Conservation (phyloP, 208 protist genomes). For the Blechomonas ayalai region DNA sequence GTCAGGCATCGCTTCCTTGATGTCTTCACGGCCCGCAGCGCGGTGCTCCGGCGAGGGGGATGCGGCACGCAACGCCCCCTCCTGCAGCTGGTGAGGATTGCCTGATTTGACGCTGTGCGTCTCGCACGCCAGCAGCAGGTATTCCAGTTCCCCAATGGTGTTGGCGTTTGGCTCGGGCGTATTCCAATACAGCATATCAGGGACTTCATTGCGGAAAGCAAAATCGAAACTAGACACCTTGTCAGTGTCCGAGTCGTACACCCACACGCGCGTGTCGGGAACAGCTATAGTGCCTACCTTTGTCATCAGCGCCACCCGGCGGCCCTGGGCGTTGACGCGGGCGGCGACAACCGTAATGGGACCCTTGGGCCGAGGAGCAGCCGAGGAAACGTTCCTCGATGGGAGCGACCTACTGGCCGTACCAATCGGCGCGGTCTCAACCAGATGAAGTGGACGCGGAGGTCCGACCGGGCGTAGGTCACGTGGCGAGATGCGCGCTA, state of each 20-base stretch:
- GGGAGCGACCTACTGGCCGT: not conserved
- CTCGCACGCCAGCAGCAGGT: constrained; percentile 85
- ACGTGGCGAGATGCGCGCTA: constrained; percentile 57
- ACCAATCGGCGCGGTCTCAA: not conserved
- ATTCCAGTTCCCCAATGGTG: constrained; percentile 79
- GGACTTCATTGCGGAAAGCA: constrained; percentile 50
- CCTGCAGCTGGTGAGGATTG: not conserved
- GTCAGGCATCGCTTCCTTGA: constrained; percentile 64
- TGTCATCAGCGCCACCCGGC: constrained; percentile 73
- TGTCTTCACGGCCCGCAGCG: constrained; percentile 25
- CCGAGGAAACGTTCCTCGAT: not conserved
- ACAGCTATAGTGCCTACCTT: constrained; percentile 24
- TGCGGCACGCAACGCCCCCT: not conserved
- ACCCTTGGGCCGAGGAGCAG: not conserved
- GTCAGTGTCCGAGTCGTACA: constrained; percentile 88
- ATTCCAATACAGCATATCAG: constrained; percentile 83
- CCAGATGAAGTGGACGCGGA: constrained; percentile 46
- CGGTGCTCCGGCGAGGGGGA: too few species aligned
- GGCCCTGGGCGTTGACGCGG: constrained; percentile 79
- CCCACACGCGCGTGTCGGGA: constrained; percentile 79
- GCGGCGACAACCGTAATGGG: constrained; percentile 40
- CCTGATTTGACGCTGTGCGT: constrained; percentile 67
- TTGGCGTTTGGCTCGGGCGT: constrained; percentile 80
- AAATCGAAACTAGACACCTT: constrained; percentile 79
- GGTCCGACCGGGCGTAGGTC: constrained; percentile 67